These are phyloP conservation scores for Mortierella sp. DNA, from an alignment of 371 early-diverging fungal species.

Conservation along the genomic window DNA sequence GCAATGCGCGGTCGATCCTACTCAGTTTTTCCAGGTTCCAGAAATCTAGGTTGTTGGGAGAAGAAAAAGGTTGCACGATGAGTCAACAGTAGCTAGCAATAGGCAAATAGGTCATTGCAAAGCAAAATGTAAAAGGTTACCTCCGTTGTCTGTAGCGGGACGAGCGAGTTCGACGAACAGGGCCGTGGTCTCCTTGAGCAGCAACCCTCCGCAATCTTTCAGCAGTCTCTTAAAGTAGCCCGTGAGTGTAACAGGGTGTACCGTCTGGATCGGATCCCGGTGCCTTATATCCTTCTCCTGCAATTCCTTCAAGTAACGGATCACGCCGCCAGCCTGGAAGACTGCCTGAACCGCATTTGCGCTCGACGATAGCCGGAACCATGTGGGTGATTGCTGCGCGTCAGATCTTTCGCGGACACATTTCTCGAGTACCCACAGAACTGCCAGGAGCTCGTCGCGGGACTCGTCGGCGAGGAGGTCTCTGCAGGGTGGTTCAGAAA, in stretches of 20 bases:
- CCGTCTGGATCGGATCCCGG: conserved; percentile 25
- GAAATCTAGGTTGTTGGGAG: conserved; percentile 14
- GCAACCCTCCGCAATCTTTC: conserved; percentile 40
- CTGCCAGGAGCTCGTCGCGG: conserved; percentile 33
- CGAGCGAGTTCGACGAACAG: conserved; percentile 42
- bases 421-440: conserved; percentile 45
- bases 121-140: conserved; percentile 15
- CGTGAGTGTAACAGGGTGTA: conserved; percentile 50
- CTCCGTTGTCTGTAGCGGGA: conserved; percentile 39
- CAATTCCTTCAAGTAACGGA: conserved; percentile 31
- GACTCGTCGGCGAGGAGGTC: conserved; percentile 20
- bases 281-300: conserved; percentile 11
- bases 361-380: conserved; percentile 55
- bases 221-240: conserved; percentile 50
- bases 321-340: conserved; percentile 31
- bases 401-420: conserved; percentile 44
- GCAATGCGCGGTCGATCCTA: conserved; percentile 35
- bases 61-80: background rate
- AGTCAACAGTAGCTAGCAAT: background rate
- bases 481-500: background rate
- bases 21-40: conserved; percentile 42
- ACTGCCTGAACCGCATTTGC: conserved; percentile 39
- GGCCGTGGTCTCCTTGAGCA: conserved; percentile 38
- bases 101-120: background rate
- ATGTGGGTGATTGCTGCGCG: conserved; percentile 45